These are phyloP conservation scores for Trichosporon sp. DNA, from an alignment of 1,284 basidiomycete species.

Conservation along the genomic window DNA sequence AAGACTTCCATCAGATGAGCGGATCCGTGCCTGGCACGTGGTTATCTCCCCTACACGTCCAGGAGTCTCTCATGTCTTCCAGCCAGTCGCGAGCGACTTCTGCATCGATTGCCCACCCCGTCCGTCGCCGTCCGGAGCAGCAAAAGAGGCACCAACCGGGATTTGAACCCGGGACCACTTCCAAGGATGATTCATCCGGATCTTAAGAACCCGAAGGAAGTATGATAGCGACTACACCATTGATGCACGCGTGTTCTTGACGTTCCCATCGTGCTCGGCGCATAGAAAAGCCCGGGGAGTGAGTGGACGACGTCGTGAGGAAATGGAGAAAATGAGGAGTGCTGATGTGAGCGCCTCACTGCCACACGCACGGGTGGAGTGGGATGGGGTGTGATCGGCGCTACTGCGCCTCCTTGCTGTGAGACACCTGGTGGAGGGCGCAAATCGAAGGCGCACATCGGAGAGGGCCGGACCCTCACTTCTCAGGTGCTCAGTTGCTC, in stretches of 20 bases:
- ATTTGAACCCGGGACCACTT: slow-evolving; percentile 20
- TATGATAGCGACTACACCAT: slow-evolving; percentile 20
- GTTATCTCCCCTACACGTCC: background rate
- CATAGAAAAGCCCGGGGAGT: too few relatives aligned
- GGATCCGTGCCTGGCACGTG: background rate
- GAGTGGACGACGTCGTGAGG: too few relatives aligned
- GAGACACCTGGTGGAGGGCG: too few relatives aligned
- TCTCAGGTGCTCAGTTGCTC: too few relatives aligned
- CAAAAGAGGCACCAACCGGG: slow-evolving; percentile 13
- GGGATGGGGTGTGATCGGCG: too few relatives aligned
- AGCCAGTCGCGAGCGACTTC: background rate
- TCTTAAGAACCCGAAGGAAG: slow-evolving; percentile 15
- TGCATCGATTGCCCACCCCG: too few relatives aligned
- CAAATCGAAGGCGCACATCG: too few relatives aligned
- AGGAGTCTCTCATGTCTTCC: background rate
- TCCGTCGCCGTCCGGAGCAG: background rate
- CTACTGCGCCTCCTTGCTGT: too few relatives aligned
- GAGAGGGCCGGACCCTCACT: too few relatives aligned
- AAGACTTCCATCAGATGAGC: background rate
- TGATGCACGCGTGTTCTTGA: background rate
- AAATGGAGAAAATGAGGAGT: too few relatives aligned
- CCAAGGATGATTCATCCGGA: slow-evolving; percentile 17
- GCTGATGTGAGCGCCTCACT: too few relatives aligned
- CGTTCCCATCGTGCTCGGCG: background rate
- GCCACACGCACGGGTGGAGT: too few relatives aligned